phyloP scores from a whole-genome alignment of 352 stramenopile genomes.

The Nannochloropsis limnetica region DNA sequence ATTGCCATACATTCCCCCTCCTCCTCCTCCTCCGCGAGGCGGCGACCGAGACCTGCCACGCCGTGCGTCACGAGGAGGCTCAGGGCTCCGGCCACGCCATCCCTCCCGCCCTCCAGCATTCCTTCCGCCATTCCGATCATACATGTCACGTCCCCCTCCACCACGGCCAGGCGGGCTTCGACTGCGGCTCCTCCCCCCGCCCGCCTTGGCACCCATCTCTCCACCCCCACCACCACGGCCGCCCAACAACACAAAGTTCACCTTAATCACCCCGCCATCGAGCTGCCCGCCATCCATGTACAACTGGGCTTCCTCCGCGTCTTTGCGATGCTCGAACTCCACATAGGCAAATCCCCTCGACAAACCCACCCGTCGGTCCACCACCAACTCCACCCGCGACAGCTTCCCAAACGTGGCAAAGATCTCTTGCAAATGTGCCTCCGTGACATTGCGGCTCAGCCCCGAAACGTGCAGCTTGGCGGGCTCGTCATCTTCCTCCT shows the following conservation, averaged over 20 bases:
- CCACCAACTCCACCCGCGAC: constrained; percentile 48
- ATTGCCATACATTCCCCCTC: too few species aligned
- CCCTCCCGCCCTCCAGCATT: neutral
- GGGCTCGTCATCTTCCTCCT: constrained; percentile 1
- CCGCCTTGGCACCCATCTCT: constrained; percentile 5
- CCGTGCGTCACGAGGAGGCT: neutral
- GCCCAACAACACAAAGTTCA: constrained; percentile 40
- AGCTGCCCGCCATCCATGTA: constrained; percentile 54
- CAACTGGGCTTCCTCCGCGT: constrained; percentile 53
- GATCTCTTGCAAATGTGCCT: constrained; percentile 49
- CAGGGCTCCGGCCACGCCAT: neutral
- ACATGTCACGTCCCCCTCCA: neutral
- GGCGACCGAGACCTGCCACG: constrained; percentile 28
- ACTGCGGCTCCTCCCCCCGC: neutral
- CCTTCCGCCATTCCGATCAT: constrained; percentile 27
- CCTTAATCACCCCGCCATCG: constrained; percentile 35
- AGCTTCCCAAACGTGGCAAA: constrained; percentile 52
- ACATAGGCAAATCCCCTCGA: constrained; percentile 52
- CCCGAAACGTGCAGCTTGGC: constrained; percentile 48
- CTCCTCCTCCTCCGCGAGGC: neutral
- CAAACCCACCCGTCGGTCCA: constrained; percentile 50
- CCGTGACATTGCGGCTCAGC: constrained; percentile 51
- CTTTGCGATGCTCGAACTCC: constrained; percentile 49
- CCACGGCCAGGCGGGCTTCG: neutral
- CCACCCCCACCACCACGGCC: neutral